Evolutionary conservation across 495 filamentous ascomycete species (phyloP).

Genomic region (Aspergillus egyptiacus): DNA sequence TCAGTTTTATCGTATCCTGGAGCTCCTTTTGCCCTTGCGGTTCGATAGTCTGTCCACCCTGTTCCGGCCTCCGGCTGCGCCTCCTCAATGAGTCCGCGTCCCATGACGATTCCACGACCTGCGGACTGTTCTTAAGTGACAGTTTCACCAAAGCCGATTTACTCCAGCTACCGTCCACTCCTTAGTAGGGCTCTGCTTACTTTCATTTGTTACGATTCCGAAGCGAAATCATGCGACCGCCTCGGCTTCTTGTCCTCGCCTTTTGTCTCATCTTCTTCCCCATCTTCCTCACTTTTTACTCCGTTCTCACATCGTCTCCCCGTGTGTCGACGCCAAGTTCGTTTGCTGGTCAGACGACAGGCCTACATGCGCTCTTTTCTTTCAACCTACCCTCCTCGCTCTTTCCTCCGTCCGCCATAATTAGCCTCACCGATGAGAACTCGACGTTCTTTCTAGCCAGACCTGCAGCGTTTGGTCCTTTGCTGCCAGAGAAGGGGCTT

Average conservation of each 20-base stretch:
- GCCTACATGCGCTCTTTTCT: conserved; percentile 53
- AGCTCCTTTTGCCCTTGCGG: background rate
- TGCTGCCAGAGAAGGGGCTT: conserved; percentile 66
- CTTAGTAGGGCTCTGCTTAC: background rate
- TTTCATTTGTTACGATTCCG: background rate
- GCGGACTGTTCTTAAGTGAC: conserved; percentile 35
- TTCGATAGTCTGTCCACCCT: conserved; percentile 16
- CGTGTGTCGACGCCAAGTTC: conserved; percentile 37
- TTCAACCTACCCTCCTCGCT: conserved; percentile 67
- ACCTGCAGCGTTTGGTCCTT: conserved; percentile 87
- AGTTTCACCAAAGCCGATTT: background rate
- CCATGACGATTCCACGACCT: conserved; percentile 29
- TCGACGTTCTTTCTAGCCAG: conserved; percentile 92
- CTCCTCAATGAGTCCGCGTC: conserved; percentile 36
- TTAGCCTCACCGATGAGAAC: conserved; percentile 95
- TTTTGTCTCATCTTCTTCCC: conserved; percentile 51
- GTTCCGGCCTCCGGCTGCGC: conserved; percentile 15
- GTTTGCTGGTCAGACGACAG: conserved; percentile 34
- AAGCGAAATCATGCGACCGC: conserved; percentile 46
- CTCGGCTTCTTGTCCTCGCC: conserved; percentile 46
- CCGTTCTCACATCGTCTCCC: conserved; percentile 38
- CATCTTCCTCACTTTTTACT: conserved; percentile 47
- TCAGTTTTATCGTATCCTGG: background rate
- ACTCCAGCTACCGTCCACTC: background rate
- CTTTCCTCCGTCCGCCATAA: conserved; percentile 90